A percentile compares a stretch with the other conserved stretches of the same genome.
Conservation (phyloP, 2,329 filamentous ascomycete species). For the Diaporthe ilicicola region DNA sequence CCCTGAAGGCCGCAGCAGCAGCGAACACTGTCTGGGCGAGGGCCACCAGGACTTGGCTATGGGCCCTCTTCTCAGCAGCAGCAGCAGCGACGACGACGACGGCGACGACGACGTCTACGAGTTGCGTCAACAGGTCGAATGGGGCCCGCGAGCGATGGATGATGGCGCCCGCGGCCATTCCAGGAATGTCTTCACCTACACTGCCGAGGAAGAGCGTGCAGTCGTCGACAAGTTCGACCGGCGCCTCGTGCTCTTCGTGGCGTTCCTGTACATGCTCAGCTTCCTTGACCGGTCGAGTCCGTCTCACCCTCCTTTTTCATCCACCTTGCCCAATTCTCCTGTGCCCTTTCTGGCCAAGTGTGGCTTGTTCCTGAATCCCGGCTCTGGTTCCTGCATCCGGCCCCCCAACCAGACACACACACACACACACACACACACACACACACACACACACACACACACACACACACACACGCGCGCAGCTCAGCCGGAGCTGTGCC, state of each 20-base stretch:
- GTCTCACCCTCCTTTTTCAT: neutral
- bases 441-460: neutral
- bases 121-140: constrained; percentile 30
- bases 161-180: neutral
- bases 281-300: constrained; percentile 88
- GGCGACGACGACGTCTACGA: constrained; percentile 36
- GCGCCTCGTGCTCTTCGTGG: constrained; percentile 81
- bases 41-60: neutral
- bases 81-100: neutral
- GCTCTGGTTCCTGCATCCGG: constrained; percentile 14
- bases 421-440: neutral
- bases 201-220: constrained; percentile 73
- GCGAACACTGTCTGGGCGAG: constrained; percentile 23
- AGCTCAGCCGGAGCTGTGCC: neutral
- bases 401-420: neutral
- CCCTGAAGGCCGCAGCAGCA: constrained; percentile 36
- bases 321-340: constrained; percentile 38
- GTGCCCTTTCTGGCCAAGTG: neutral
- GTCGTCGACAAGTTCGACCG: constrained; percentile 81
- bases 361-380: neutral
- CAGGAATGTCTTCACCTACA: constrained; percentile 50
- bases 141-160: neutral
- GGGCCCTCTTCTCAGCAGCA: constrained; percentile 10
- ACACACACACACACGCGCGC: neutral
- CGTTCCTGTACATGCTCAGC: constrained; percentile 82